phyloP scores from a whole-genome alignment of 257 asterid genomes.

The Ilex asprella region DNA sequence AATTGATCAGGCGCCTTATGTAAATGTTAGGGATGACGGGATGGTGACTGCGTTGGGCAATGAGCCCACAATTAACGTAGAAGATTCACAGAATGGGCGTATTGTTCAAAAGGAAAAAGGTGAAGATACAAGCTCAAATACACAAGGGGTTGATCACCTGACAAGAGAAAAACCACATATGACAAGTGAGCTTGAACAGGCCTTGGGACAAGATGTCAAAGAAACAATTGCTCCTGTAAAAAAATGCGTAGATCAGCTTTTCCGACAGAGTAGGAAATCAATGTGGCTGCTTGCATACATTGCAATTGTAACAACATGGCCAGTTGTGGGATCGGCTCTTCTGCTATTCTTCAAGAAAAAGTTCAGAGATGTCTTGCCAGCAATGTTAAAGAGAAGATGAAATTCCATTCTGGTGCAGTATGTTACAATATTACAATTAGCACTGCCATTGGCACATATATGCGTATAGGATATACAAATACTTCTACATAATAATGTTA shows the following conservation, averaged over 20 bases:
- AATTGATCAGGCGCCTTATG: conserved; percentile 61
- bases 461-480: too few relatives aligned
- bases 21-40: conserved; percentile 47
- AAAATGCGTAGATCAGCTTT: conserved; percentile 46
- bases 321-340: conserved; percentile 54
- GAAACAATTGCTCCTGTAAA: conserved; percentile 33
- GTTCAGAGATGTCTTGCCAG: conserved; percentile 24
- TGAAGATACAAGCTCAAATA: conserved; percentile 14
- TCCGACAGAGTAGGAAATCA: conserved; percentile 36
- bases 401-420: neutral
- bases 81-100: conserved; percentile 12
- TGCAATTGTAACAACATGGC: conserved; percentile 71
- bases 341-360: conserved; percentile 40
- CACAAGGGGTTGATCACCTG: conserved; percentile 9
- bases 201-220: conserved; percentile 16
- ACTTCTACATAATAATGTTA: too few relatives aligned
- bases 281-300: conserved; percentile 69
- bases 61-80: conserved; percentile 23
- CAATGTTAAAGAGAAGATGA: conserved; percentile 15
- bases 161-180: conserved; percentile 10
- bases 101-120: conserved; percentile 12
- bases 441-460: too few relatives aligned
- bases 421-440: too few relatives aligned
- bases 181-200: conserved; percentile 10
- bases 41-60: conserved; percentile 37